Percentiles rank a stretch among this genome's conserved stretches.
These are phyloP conservation scores for Cladosporium phlei DNA, from an alignment of 2,329 filamentous ascomycete species.

Conservation along the genomic window DNA sequence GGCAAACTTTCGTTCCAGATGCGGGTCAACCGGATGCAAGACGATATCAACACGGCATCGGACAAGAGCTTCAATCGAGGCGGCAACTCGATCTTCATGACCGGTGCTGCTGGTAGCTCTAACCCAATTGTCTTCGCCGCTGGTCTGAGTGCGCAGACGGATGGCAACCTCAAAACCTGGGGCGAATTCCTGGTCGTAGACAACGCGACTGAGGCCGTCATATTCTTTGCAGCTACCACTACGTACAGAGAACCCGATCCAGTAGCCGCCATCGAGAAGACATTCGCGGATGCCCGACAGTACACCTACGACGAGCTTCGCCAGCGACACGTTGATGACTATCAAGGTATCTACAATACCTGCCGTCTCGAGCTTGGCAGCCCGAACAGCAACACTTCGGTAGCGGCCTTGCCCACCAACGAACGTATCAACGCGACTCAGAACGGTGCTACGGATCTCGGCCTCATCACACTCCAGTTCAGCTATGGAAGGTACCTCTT, in stretches of 20 bases:
- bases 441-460: slow-evolving; percentile 41
- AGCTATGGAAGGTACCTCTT: slow-evolving; percentile 52
- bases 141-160: slow-evolving; percentile 3
- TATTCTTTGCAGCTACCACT: not conserved
- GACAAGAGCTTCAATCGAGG: slow-evolving; percentile 6
- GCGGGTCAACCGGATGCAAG: slow-evolving; percentile 7
- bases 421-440: slow-evolving; percentile 47
- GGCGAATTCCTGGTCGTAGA: slow-evolving; percentile 11
- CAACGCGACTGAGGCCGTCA: slow-evolving; percentile 4
- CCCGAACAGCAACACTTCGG: not conserved
- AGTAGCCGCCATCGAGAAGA: slow-evolving; percentile 47
- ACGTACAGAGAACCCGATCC: slow-evolving; percentile 57
- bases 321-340: slow-evolving; percentile 5
- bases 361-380: slow-evolving; percentile 8
- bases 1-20: slow-evolving; percentile 6
- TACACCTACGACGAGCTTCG: slow-evolving; percentile 10
- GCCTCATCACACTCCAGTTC: slow-evolving; percentile 50
- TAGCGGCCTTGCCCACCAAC: slow-evolving; percentile 54
- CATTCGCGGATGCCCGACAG: slow-evolving; percentile 40
- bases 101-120: slow-evolving; percentile 6
- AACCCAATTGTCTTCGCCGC: slow-evolving; percentile 7
- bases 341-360: slow-evolving; percentile 3
- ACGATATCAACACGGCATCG: slow-evolving; percentile 9
- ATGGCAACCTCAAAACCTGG: slow-evolving; percentile 7
- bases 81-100: slow-evolving; percentile 7